phyloP scores from a whole-genome alignment of 1,284 basidiomycete species.

The Gomphus sp. region DNA sequence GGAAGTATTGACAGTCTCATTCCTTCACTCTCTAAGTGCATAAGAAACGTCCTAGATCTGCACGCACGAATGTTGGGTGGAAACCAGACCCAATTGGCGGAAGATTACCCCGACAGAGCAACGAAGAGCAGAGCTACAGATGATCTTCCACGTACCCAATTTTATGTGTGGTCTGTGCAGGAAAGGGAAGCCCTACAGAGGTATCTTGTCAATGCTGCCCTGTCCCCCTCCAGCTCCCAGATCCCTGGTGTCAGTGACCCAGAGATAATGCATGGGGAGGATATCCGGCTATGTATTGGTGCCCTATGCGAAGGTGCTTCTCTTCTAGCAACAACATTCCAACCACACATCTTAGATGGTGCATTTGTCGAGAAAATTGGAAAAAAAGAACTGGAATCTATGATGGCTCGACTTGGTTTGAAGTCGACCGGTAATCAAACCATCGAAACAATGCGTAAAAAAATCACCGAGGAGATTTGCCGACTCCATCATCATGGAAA shows the following conservation, averaged over 20 bases:
- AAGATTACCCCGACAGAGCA: neutral
- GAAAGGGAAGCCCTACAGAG: constrained; percentile 31
- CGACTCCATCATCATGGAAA: constrained; percentile 22
- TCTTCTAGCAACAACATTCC: constrained; percentile 35
- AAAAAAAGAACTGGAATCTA: constrained; percentile 29
- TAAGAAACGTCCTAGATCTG: constrained; percentile 24
- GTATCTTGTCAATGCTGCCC: constrained; percentile 32
- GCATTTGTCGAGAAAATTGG: constrained; percentile 28
- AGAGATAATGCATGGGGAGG: constrained; percentile 5
- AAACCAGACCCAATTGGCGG: neutral
- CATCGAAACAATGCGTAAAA: constrained; percentile 25
- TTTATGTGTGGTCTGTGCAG: constrained; percentile 34
- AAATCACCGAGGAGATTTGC: constrained; percentile 26
- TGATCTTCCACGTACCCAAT: constrained; percentile 25
- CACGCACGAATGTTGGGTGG: constrained; percentile 8
- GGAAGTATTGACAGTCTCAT: constrained; percentile 26
- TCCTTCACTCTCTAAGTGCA: constrained; percentile 24
- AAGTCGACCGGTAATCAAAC: constrained; percentile 22
- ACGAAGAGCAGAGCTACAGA: neutral
- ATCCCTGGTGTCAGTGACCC: neutral
- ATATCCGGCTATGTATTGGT: constrained; percentile 32
- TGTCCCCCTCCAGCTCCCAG: constrained; percentile 18
- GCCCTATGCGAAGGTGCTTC: constrained; percentile 38
- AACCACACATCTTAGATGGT: constrained; percentile 36
- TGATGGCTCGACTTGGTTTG: constrained; percentile 30